Percentiles rank a stretch among this genome's conserved stretches.
phyloP scores from a whole-genome alignment of 1,284 basidiomycete genomes.

The Sanghuangporus baumii region DNA sequence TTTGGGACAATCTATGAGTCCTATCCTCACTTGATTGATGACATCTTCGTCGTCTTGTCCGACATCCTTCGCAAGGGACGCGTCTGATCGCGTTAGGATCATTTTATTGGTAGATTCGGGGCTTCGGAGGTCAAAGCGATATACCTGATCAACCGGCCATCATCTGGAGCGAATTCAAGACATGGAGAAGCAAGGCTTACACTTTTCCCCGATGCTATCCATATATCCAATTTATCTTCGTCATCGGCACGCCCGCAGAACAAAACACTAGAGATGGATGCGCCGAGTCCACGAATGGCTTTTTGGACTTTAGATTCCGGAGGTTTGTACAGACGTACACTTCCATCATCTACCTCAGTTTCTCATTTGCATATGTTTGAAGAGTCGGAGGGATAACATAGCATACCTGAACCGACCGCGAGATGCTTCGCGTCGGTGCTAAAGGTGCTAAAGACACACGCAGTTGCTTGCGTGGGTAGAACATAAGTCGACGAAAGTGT shows the following conservation, averaged over 20 bases:
- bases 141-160: background rate
- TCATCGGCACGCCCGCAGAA: slow-evolving; percentile 25
- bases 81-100: slow-evolving; percentile 46
- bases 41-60: slow-evolving; percentile 51
- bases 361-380: background rate
- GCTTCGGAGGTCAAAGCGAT: slow-evolving; percentile 21
- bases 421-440: background rate
- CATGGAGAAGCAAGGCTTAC: slow-evolving; percentile 32
- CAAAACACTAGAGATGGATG: slow-evolving; percentile 56
- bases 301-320: slow-evolving; percentile 55
- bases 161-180: background rate
- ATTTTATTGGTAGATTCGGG: slow-evolving; percentile 29
- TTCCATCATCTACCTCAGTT: slow-evolving; percentile 55
- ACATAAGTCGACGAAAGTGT: background rate
- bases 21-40: slow-evolving; percentile 56
- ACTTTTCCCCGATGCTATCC: slow-evolving; percentile 55
- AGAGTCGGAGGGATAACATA: slow-evolving; percentile 7
- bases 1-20: slow-evolving; percentile 5
- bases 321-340: slow-evolving; percentile 58
- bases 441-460: slow-evolving; percentile 8
- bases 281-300: slow-evolving; percentile 52
- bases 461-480: slow-evolving; percentile 8
- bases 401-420: slow-evolving; percentile 44
- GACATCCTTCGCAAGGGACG: slow-evolving; percentile 36
- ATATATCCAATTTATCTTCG: slow-evolving; percentile 32